Conservation (phyloP, 2,329 filamentous ascomycete species). For the Colletotrichum sp. region DNA sequence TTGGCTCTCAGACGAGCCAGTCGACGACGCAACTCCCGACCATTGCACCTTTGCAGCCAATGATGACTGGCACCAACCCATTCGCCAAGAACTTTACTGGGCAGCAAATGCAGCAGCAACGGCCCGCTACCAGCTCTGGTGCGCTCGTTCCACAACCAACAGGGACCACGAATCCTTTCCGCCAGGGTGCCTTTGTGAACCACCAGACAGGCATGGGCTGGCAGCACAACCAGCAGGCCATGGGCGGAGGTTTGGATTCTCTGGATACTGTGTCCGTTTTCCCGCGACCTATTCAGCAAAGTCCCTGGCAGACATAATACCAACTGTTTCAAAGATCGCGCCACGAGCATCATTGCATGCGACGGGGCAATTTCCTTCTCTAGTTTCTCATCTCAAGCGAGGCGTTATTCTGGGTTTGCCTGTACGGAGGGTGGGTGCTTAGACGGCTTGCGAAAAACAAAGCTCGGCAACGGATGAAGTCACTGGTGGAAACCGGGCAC, state of each 20-base stretch:
- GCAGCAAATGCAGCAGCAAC: constrained; percentile 39
- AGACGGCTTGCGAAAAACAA: constrained; percentile 26
- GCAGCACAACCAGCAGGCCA: constrained; percentile 80
- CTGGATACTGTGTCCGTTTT: constrained; percentile 84
- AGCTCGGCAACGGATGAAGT: neutral
- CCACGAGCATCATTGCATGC: neutral
- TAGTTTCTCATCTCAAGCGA: constrained; percentile 34
- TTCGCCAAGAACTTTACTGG: constrained; percentile 55
- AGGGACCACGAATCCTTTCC: constrained; percentile 92
- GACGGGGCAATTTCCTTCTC: constrained; percentile 24
- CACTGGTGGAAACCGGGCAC: neutral
- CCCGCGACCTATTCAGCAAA: constrained; percentile 74
- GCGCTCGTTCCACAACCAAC: constrained; percentile 77
- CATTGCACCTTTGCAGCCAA: constrained; percentile 50
- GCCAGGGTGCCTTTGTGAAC: constrained; percentile 88
- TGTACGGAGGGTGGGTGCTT: constrained; percentile 12
- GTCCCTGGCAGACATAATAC: constrained; percentile 58
- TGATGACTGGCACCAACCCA: constrained; percentile 63
- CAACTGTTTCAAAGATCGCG: neutral
- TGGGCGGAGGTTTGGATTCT: constrained; percentile 81
- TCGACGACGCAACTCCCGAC: constrained; percentile 24
- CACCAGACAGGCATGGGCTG: constrained; percentile 87
- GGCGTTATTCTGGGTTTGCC: constrained; percentile 33
- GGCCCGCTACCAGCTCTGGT: constrained; percentile 50
- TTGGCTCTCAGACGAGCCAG: constrained; percentile 46